Conservation (phyloP, 2,329 filamentous ascomycete species). For the Fusarium sublunatum region DNA sequence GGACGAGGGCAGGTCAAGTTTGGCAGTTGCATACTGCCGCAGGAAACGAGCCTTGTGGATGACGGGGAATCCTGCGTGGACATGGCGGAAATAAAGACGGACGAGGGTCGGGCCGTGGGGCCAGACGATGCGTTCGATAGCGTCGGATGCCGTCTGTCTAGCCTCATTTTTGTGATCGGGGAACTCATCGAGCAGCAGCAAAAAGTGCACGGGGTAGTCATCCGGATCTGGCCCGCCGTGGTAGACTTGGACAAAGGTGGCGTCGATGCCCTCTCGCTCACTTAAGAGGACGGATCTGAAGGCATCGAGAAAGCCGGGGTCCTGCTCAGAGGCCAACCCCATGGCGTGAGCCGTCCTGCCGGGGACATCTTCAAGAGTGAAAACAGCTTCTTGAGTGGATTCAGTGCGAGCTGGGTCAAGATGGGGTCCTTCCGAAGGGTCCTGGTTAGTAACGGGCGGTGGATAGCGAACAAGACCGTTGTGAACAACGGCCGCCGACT, state of each 20-base stretch:
- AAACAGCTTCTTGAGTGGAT: slow-evolving; percentile 28
- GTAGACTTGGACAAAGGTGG: slow-evolving; percentile 57
- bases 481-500: slow-evolving; percentile 43
- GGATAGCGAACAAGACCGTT: slow-evolving; percentile 40
- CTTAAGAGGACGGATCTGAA: slow-evolving; percentile 61
- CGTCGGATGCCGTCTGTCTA: slow-evolving; percentile 53
- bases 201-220: slow-evolving; percentile 59
- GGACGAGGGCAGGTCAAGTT: slow-evolving; percentile 56
- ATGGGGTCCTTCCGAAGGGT: background rate
- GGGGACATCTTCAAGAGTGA: slow-evolving; percentile 57
- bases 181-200: slow-evolving; percentile 58
- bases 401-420: slow-evolving; percentile 21
- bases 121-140: slow-evolving; percentile 56
- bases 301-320: slow-evolving; percentile 58
- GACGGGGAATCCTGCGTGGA: slow-evolving; percentile 58
- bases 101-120: slow-evolving; percentile 56
- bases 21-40: slow-evolving; percentile 52
- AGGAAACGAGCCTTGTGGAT: slow-evolving; percentile 59
- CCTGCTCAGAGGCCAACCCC: slow-evolving; percentile 59
- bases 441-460: slow-evolving; percentile 8
- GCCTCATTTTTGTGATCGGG: slow-evolving; percentile 56
- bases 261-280: slow-evolving; percentile 57
- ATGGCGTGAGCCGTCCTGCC: slow-evolving; percentile 58
- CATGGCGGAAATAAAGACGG: slow-evolving; percentile 58
- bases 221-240: slow-evolving; percentile 50